Base-by-base conservation (phyloP, 2,329 filamentous ascomycete genomes). In the Nigrospora osmanthi region DNA sequence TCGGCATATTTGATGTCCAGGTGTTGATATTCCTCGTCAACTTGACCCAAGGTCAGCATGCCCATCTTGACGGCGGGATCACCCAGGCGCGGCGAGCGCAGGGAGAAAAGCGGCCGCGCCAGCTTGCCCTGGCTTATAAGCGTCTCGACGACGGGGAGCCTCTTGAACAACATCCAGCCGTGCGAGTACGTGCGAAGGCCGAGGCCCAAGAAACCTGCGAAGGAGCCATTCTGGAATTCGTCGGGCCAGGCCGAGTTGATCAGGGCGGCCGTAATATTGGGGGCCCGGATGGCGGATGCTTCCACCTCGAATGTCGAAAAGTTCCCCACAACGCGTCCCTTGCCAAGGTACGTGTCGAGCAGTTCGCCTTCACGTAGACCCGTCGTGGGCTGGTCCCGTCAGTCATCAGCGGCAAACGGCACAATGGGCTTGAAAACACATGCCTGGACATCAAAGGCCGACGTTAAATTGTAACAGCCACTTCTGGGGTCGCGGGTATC, bases 401-500 rank as follows among this genome's bases (percentile, higher is more conserved):
- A 43, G 41, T 12, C 30, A 31, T 17, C 17, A 6, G 12, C 12
- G 16, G 16, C 3, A 15, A 6, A 12, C 2, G n/a, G n/a, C n/a
- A n/a, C 7, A 2, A n/a, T n/a, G 3, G 39, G 12, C 7, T 23
- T 16, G 15, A 15, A 4, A 23, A 23, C 6, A n/a, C 2, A 41
- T 10, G 23, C 39, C 31, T 34, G 9, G 28, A 30, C n/a, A 3
- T 17, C 23, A 23, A 42, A 42, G 16, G 10, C 11, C 32, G 40
- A 23, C 10, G 37, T 28, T 32, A 38, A 28, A 34, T 36, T 28
- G 42, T 44, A 44, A 32, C 42, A 44, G 37, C 42, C 42, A 23
- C 42, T 44, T 13, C 17, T 28, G 11, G 35, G 31, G 10, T 38
- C 28, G 16, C 9, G 15, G 2, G 15, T 33, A 34, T 44, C 42